Conservation (phyloP, 148 eudicot species). For the Silene uniflora region DNA sequence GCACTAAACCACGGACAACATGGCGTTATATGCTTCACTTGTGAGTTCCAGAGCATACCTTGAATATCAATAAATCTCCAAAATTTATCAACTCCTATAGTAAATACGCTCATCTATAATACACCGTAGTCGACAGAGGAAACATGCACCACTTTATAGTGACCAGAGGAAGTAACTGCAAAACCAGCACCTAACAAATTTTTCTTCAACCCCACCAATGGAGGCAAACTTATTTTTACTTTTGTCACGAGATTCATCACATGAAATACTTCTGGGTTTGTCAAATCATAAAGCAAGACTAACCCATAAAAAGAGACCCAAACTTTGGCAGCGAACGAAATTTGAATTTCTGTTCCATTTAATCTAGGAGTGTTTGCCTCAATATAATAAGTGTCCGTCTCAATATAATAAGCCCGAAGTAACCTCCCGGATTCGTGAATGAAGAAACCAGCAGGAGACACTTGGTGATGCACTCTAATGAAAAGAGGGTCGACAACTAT, state of each 20-base stretch:
- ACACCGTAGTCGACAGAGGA: too few species aligned
- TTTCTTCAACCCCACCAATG: neutral
- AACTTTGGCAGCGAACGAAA: slow-evolving; percentile 15
- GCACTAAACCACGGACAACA: neutral
- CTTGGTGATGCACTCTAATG: too few species aligned
- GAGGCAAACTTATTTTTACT: slow-evolving; percentile 18
- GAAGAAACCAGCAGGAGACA: too few species aligned
- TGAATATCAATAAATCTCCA: slow-evolving; percentile 12
- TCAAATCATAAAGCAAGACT: slow-evolving; percentile 18
- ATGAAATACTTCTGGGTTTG: neutral
- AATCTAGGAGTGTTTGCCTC: neutral
- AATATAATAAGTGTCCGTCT: neutral
- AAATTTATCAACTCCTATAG: slow-evolving; percentile 12
- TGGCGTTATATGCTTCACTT: neutral
- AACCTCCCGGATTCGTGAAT: too few species aligned
- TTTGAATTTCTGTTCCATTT: neutral
- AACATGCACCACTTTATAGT: too few species aligned
- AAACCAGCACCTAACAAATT: neutral
- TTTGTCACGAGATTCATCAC: slow-evolving; percentile 15
- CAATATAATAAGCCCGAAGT: too few species aligned
- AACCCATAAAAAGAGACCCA: slow-evolving; percentile 15
- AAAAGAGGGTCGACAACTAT: too few species aligned
- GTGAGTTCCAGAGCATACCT: neutral
- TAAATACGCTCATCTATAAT: slow-evolving; percentile 9
- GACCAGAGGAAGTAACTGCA: neutral